Conservation (phyloP, 75 land plant species). For the Larix kaempferi region DNA sequence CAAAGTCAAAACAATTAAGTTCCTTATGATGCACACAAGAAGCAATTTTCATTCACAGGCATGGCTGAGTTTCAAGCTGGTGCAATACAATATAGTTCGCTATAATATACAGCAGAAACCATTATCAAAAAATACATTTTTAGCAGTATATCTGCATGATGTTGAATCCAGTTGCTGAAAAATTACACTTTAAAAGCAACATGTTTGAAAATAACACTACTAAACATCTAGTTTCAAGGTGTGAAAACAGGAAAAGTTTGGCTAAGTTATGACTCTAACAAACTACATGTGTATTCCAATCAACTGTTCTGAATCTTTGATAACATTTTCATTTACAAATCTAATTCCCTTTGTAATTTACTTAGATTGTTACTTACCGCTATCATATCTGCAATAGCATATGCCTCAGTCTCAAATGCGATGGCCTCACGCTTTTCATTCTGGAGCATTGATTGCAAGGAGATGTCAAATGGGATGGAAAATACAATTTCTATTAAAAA, state of each 20-base stretch:
- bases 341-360: background rate
- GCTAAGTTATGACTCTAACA: background rate
- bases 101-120: too few relatives aligned
- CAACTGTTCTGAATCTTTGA: background rate
- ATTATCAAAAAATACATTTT: too few relatives aligned
- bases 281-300: background rate
- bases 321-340: background rate
- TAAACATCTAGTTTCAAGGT: background rate
- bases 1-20: background rate
- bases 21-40: background rate
- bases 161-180: too few relatives aligned
- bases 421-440: constrained; percentile 77
- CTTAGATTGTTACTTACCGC: constrained; percentile 40
- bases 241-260: background rate
- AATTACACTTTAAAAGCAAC: too few relatives aligned
- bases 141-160: too few relatives aligned
- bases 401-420: constrained; percentile 94
- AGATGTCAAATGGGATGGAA: background rate
- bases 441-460: constrained; percentile 26
- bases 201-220: too few relatives aligned
- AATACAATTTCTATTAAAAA: background rate
- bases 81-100: background rate
- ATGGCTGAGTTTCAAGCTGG: background rate
- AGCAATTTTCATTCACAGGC: background rate
- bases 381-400: constrained; percentile 88